Evolutionary conservation across 106 monocot species (phyloP), one percentile per base, ranked within the genome.

Genomic region (Posidonia australis): DNA sequence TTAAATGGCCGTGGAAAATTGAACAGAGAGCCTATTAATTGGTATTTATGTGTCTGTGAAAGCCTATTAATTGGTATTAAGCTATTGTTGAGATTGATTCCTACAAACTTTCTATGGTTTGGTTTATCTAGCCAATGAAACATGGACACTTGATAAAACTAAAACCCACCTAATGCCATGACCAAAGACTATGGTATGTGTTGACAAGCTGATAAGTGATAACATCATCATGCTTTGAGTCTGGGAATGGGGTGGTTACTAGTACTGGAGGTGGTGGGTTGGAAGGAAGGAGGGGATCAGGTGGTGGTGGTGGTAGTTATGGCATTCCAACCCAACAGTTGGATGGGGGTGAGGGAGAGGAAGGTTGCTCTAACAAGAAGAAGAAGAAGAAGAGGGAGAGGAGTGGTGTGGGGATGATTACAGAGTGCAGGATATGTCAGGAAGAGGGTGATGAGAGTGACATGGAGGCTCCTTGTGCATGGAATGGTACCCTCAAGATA

Each of bases 401-500:
- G 11, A 63, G 21, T 46, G 62, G 46, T 54, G 72, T 58, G 70
- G 70, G 63, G 48, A 66, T 57, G 65, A 49, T 54, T 25, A 62
- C 74, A 11, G 86, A 87, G 80, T 87, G 86, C 68, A 80, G 83
- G 77, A 87, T 87, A 55, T 87, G 86, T 62, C 86, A 87, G 60
- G 93, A 93, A 65, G 93, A 93, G 76, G 93, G 79, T 44, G 76
- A 79, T 17, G 88, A 93, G 69, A 60, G 27, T 21, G 86, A 81
- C 32, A 89, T 93, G 89, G 93, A 93, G 26, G 57, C 82, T 31
- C 93, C 93, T 31, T 93, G 93, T 62, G 81, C 83, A 66, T 89
- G 93, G 66, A 79, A 49, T 76, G 93, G 93, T 41, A 93, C 89
- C 44, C 86, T 93, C 51, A 93, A 93, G 93, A 89, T 93, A 0